Base-by-base conservation (phyloP, 2,329 filamentous ascomycete genomes). In the Periglandula ipomoeae region DNA sequence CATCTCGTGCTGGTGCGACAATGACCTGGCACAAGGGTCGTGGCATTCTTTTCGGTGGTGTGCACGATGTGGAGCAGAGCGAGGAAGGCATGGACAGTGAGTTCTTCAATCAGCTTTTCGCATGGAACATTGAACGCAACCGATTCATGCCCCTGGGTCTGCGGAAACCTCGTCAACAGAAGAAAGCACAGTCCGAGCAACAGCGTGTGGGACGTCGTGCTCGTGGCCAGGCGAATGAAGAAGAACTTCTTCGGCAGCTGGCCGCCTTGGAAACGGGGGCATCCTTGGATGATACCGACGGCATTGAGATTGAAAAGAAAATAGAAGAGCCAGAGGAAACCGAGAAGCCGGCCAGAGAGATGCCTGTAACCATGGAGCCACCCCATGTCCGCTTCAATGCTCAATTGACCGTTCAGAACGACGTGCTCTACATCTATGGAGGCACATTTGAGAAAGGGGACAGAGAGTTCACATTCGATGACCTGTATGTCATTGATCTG, bases 81-180 rank as follows among this genome's bases (percentile, higher is more conserved):
- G 90, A 95, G 63, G 93, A 98, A 65, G 89, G 87, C 3, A 95
- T 98, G 56, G 91, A 98, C 48, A 95, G 88, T 61, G 90, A 96
- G 64, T 98, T 98, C 68, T 98, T 97, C 71, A 91, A 96, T 59
- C 79, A 84, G 49, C 69, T 97, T 22, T 94, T 87, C 60, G 87
- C 90, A 5, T 97, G 90, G 88, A 96, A 95, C 61, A 82, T 95
- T 53, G 93, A 97, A 60, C 81, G 91, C 51, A 98, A 98, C 63
- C 78, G 93, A 8, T 97, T 95, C 70, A 96, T 97, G 72, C 87
- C 86, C 2, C 73, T 97, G 40, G 72, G 73, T 9, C 71, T 97
- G 41, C 78, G 90, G 46, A 87, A 89, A 57, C 79, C 88, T 2
- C 82, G 89, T 23, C 71, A 76, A 19, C 78, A 79, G 43, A 78